A percentile compares a stretch with the other conserved stretches of the same genome.
phyloP scores from a whole-genome alignment of 495 filamentous ascomycete species.

The Penicillium daleae region DNA sequence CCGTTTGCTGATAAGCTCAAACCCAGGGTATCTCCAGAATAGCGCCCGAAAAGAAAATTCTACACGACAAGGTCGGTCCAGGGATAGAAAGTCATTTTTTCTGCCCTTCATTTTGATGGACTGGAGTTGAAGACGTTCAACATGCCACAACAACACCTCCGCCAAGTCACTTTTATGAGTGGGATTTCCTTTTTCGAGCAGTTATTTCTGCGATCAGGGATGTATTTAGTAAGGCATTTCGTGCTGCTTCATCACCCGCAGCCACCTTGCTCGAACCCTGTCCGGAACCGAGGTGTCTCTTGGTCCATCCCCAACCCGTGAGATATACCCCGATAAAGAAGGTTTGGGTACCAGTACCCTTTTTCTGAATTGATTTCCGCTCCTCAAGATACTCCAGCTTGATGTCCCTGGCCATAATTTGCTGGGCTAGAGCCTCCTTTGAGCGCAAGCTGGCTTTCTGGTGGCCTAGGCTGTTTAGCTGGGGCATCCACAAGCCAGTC shows the following conservation, averaged over 20 bases:
- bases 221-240: constrained; percentile 63
- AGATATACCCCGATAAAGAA: constrained; percentile 75
- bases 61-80: not conserved
- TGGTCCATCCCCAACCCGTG: constrained; percentile 71
- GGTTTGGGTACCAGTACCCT: constrained; percentile 55
- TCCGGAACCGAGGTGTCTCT: constrained; percentile 67
- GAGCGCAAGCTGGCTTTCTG: constrained; percentile 45
- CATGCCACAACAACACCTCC: too few relatives aligned
- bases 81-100: not conserved
- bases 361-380: constrained; percentile 53
- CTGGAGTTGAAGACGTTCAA: too few relatives aligned
- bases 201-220: constrained; percentile 59
- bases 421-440: constrained; percentile 59
- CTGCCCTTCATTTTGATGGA: too few relatives aligned
- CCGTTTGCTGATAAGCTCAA: not conserved
- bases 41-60: not conserved
- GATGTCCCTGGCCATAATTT: constrained; percentile 60
- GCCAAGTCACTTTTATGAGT: not conserved
- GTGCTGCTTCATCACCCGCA: constrained; percentile 73
- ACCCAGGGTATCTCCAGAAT: not conserved
- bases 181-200: not conserved
- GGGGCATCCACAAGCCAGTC: constrained; percentile 66
- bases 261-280: constrained; percentile 70
- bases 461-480: constrained; percentile 36
- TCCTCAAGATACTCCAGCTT: constrained; percentile 69